Evolutionary conservation across 352 stramenopile species (phyloP), one percentile per base, ranked within the genome.

Genomic region (Saprolegnia parasitica): DNA sequence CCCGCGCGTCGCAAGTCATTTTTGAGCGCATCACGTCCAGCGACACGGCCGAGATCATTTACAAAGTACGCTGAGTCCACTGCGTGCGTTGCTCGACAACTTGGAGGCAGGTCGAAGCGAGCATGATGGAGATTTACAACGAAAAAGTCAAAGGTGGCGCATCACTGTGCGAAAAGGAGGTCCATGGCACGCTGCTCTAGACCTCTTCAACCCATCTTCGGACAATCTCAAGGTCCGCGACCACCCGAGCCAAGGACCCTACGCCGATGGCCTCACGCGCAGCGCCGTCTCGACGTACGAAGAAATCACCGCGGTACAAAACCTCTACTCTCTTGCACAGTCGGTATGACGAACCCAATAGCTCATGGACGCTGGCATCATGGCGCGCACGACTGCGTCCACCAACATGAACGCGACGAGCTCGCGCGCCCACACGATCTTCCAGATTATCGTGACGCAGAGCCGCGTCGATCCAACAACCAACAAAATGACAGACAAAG

Each of bases 121-220:
- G 83, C 47, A 96, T 96, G 87, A 88, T 96, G 81, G 87, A 96
- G 55, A 93, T 96, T 60, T 96, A 96, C 76, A 96, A 95, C 55
- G 87, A 96, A 58, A 83, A 83, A 5, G 87, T 95, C 4, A 93
- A 91, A 90, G 84, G 84, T 88, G 42, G 0, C 5, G 47, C 24
- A 10, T 16, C 15, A 0, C n/a, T 5, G 24, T 13, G n/a, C 52
- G 2, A n/a, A n/a, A n/a, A n/a, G n/a, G n/a, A 8, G 9, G 50
- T 61, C 0, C 20, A 20, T 39, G 24, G 21, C 66, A 0, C 50
- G 5, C 45, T 45, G 16, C 11, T 40, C 4, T 58, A 88, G 87
- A 96, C 71, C 68, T 96, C 23, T 96, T 96, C 63, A 93, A 95
- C 61, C 86, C 87, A 6, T 76, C 81, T 1, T 81, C 81, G 10